phyloP scores from a whole-genome alignment of 1,284 basidiomycete genomes.

The Ceratobasidium sp. region DNA sequence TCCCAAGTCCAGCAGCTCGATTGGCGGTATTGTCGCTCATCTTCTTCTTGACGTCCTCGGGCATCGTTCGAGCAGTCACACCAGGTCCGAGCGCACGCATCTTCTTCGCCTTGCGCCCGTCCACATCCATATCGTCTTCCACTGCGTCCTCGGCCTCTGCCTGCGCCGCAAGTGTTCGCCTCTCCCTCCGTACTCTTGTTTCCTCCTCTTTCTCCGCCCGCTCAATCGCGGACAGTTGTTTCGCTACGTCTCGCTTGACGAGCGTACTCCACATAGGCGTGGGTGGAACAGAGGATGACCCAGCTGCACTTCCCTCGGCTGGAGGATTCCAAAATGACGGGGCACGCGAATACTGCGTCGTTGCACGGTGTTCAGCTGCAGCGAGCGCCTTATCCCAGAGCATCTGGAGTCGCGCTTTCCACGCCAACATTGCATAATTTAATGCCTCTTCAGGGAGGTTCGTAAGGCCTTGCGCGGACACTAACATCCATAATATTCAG shows the following conservation, averaged over 20 bases:
- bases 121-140: constrained; percentile 57
- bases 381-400: constrained; percentile 75
- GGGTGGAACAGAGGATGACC: constrained; percentile 16
- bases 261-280: constrained; percentile 82
- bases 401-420: constrained; percentile 77
- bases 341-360: constrained; percentile 74
- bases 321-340: constrained; percentile 68
- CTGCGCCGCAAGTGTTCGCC: constrained; percentile 61
- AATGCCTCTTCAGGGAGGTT: constrained; percentile 73
- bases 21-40: constrained; percentile 89
- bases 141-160: constrained; percentile 48
- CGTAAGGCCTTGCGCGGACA: constrained; percentile 44
- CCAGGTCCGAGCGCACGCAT: constrained; percentile 85
- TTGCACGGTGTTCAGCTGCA: constrained; percentile 74
- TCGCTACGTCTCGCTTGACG: constrained; percentile 76
- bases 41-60: constrained; percentile 87
- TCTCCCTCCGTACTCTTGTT: constrained; percentile 71
- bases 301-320: constrained; percentile 15
- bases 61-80: constrained; percentile 85
- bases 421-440: constrained; percentile 80
- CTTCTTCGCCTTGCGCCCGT: constrained; percentile 75
- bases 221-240: constrained; percentile 78
- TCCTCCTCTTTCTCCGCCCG: constrained; percentile 84
- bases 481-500: constrained; percentile 20
- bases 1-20: constrained; percentile 74